Evolutionary conservation across 306 rosid species (phyloP), one percentile per base, ranked within the genome.

Genomic region (Lotus japonicus): DNA sequence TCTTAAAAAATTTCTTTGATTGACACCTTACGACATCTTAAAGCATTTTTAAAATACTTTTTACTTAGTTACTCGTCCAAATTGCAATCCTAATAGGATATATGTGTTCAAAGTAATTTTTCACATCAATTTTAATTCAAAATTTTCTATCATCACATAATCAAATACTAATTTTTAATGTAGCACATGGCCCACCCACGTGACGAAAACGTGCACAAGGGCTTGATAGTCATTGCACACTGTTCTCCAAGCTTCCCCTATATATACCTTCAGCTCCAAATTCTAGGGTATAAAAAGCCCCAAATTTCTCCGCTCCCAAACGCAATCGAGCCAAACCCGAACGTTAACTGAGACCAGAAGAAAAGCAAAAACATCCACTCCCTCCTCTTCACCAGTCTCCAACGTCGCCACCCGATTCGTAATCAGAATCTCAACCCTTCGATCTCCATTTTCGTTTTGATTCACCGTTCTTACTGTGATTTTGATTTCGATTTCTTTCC

Each of bases 241-340:
- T 2, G 3, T 4, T 55, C 38, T 58, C 70, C 68, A 42, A 68
- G 52, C 78, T 70, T 70, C 84, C 5, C 7, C 89, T 87, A 92
- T 89, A 92, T 87, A 87, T 81, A 85, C 70, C 88, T 42, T 21
- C 73, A 56, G 49, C 95, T 83, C 82, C 92, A 74, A 74, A 86
- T 75, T 74, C 81, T 82, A 84, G 90, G 87, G 90, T 92, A 89
- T 89, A 92, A 78, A 88, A 85, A 8, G 68, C 90, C 90, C 96
- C 86, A 86, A 86, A 55, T 82, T 81, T 79, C 83, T 84, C 77
- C 88, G 77, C 95, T 71, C 84, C 62, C 31, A 44, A 71, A 77
- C 63, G 17, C 52, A 36, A 51, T 74, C 52, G 58, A 74, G 58
- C 73, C 43, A 65, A 45, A 64, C 41, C 71, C 80, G 41, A 92